These are phyloP conservation scores for Cercospora beticola DNA, from an alignment of 2,329 filamentous ascomycete genomes.

Conservation along the genomic window DNA sequence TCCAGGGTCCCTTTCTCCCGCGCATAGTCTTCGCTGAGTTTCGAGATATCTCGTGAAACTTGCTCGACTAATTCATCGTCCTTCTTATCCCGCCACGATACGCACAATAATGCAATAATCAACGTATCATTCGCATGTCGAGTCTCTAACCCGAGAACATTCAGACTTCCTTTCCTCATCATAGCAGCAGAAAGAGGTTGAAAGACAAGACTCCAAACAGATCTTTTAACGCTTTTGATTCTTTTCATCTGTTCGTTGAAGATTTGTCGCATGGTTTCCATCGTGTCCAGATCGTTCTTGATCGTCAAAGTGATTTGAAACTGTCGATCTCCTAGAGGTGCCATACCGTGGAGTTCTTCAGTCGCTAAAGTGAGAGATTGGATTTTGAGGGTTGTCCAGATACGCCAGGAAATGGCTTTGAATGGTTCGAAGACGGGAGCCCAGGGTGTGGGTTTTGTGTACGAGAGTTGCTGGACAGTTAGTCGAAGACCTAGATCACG, in stretches of 20 bases:
- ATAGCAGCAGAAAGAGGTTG: background rate
- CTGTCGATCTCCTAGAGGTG: background rate
- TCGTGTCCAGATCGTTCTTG: background rate
- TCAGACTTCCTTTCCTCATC: background rate
- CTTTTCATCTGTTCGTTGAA: background rate
- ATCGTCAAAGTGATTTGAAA: background rate
- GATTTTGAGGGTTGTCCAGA: background rate
- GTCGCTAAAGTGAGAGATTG: background rate
- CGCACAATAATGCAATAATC: background rate
- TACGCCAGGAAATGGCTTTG: background rate
- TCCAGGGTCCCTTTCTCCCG: background rate
- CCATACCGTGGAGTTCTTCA: background rate
- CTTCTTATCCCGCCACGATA: background rate
- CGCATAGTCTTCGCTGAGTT: background rate
- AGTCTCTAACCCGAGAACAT: background rate
- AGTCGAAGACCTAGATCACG: background rate
- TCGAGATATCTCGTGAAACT: background rate
- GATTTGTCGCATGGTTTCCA: background rate
- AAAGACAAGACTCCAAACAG: background rate
- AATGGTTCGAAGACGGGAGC: background rate
- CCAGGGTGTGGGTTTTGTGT: background rate
- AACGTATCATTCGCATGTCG: background rate
- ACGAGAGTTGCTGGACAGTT: background rate
- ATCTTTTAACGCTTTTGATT: background rate
- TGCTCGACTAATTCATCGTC: slow-evolving; percentile 3